These are phyloP conservation scores for Casaregolazyma suthepensis DNA, from an alignment of 1,139 yeast genomes.

Conservation along the genomic window DNA sequence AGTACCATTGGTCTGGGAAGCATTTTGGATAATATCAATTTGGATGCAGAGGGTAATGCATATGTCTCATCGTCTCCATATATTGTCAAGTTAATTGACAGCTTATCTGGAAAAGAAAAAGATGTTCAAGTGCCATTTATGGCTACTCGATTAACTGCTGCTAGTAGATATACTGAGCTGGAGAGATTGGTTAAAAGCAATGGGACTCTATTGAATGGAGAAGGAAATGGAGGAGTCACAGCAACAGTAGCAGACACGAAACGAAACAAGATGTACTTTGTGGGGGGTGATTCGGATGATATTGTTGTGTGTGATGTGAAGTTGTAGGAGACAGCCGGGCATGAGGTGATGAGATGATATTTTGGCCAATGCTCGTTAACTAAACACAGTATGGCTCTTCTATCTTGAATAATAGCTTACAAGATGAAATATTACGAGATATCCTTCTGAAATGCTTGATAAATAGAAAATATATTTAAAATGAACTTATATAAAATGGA, in stretches of 20 bases:
- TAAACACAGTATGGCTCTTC: too few species aligned
- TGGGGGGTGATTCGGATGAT: background rate
- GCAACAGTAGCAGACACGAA: background rate
- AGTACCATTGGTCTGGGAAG: background rate
- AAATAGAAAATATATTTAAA: too few species aligned
- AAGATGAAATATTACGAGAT: too few species aligned
- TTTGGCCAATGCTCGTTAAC: too few species aligned
- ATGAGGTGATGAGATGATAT: too few species aligned
- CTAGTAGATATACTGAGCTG: background rate
- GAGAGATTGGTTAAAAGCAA: conserved; percentile 1
- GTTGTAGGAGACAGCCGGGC: background rate
- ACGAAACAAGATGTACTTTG: background rate
- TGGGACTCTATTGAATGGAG: background rate
- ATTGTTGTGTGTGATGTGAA: background rate
- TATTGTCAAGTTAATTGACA: background rate
- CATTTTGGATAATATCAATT: conserved; percentile 1
- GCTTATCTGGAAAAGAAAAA: background rate
- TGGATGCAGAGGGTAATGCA: background rate
- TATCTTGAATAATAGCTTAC: too few species aligned
- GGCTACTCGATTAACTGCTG: background rate
- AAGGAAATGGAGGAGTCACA: background rate
- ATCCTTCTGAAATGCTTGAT: too few species aligned
- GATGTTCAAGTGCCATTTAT: background rate
- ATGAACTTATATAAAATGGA: too few species aligned
- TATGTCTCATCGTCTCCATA: background rate